Evolutionary conservation across 495 filamentous ascomycete genomes (phyloP), one percentile per base, ranked within the genome.

Genomic region (Hyaloscypha bicolor): DNA sequence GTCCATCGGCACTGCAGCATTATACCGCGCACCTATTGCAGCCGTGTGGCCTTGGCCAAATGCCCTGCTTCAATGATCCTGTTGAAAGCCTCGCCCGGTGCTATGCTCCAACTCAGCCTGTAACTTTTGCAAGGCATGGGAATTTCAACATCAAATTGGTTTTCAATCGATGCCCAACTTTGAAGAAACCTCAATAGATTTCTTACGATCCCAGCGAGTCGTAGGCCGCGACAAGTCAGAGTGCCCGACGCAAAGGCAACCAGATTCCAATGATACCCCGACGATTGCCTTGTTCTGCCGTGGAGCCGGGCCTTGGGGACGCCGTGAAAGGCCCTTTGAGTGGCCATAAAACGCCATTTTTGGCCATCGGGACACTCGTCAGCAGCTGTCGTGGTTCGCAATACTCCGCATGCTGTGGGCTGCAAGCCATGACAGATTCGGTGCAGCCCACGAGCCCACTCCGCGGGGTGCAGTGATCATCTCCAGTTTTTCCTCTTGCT

Each of bases 21-120:
- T 66, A 63, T 72, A 63, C 63, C 69, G 66, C 63, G 62, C 11
- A 66, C 66, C 61, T 68, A 68, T 63, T 14, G 37, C 14, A 64
- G 32, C 62, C 37, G 30, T 65, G 67, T 19, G 39, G 58, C n/a
- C 11, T 14, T 62, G 6, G 51, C 33, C 32, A 63, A 63, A 30
- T 30, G 35, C 57, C 59, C 68, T 12, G 58, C 19, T n/a, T 25
- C 22, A 53, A 63, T 31, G 9, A 48, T 48, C 16, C 16, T 51
- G 19, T 53, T 55, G 66, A 45, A 19, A 68, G 66, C 66, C 66
- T 63, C 64, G 55, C 64, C 56, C 64, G 35, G 33, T 56, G 53
- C 21, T 25, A 11, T 56, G 53, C 53, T 29, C 16, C 19, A 14
- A 48, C 9, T 48, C 42, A 48, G 42, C 42, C 42, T 48, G 42